phyloP scores from a whole-genome alignment of 352 stramenopile species.

The Thraustochytrium sp. region DNA sequence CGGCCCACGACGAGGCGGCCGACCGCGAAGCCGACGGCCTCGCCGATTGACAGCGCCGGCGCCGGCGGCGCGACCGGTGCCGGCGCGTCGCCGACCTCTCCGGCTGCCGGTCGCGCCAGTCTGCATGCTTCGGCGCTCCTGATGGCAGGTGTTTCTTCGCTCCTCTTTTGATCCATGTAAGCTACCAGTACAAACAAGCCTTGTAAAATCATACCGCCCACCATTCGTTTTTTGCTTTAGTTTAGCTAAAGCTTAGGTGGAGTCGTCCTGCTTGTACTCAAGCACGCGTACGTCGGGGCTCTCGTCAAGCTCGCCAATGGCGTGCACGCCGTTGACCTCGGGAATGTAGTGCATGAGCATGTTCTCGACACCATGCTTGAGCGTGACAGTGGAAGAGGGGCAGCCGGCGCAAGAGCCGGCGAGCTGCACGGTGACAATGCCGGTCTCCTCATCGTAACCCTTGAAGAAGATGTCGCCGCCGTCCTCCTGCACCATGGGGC shows the following conservation, averaged over 20 bases:
- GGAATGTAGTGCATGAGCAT: constrained; percentile 99
- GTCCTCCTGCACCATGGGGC: constrained; percentile 96
- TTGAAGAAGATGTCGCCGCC: constrained; percentile 98
- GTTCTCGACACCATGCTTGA: constrained; percentile 99
- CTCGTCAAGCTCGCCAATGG: constrained; percentile 44
- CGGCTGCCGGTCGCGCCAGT: no score
- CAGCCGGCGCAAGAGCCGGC: constrained; percentile 94
- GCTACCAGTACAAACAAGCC: no score
- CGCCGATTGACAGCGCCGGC: no score
- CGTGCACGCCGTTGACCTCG: constrained; percentile 77
- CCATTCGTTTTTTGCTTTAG: neutral
- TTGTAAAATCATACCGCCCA: neutral
- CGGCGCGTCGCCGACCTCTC: no score
- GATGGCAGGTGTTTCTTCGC: no score
- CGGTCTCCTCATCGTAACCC: constrained; percentile 88
- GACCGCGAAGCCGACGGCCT: no score
- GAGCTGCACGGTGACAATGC: constrained; percentile 65
- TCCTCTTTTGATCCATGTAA: no score
- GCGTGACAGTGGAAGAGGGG: constrained; percentile 91
- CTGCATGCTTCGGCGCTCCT: no score
- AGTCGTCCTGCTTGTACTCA: neutral
- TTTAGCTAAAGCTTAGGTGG: neutral
- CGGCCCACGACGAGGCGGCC: neutral
- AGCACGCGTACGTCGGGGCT: constrained; percentile 14
- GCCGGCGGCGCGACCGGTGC: no score